Evolutionary conservation across 345 rosid genomes (phyloP).

Genomic region (Salix suchowensis): DNA sequence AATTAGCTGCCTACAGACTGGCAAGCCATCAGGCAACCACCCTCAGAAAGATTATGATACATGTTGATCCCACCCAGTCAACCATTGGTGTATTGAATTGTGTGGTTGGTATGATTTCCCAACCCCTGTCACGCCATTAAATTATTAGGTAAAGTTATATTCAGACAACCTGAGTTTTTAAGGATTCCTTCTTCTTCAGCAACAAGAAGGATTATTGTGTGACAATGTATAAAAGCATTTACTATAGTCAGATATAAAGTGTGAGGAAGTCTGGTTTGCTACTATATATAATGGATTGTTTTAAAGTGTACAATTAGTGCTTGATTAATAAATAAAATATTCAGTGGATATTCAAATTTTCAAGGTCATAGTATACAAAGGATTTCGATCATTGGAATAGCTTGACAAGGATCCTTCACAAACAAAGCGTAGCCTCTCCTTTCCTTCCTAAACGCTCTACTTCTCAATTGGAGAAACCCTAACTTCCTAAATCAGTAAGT

Average conservation of each 20-base stretch:
- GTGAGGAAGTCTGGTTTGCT: slow-evolving; percentile 17
- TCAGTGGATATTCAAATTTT: not conserved
- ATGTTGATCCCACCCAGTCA: slow-evolving; percentile 38
- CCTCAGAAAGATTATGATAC: slow-evolving; percentile 54
- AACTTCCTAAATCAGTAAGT: not conserved
- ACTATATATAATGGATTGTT: slow-evolving; percentile 8
- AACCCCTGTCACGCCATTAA: slow-evolving; percentile 53
- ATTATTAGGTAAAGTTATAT: slow-evolving; percentile 27
- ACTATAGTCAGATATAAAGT: slow-evolving; percentile 15
- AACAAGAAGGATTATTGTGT: slow-evolving; percentile 9
- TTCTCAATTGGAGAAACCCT: not conserved
- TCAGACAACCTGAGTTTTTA: slow-evolving; percentile 15
- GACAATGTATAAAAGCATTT: slow-evolving; percentile 13
- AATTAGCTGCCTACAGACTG: slow-evolving; percentile 70
- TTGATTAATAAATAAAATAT: slow-evolving; percentile 23
- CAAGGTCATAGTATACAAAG: too few species aligned
- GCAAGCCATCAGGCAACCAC: slow-evolving; percentile 74
- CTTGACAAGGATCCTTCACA: not conserved
- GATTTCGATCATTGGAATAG: not conserved
- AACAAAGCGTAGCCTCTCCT: not conserved
- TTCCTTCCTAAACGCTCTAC: not conserved
- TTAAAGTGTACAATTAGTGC: slow-evolving; percentile 12
- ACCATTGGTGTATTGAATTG: slow-evolving; percentile 34
- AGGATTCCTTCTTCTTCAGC: slow-evolving; percentile 23
- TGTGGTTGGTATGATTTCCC: slow-evolving; percentile 46